Conservation (phyloP, 2,329 filamentous ascomycete genomes). For the Botrytis galanthina region DNA sequence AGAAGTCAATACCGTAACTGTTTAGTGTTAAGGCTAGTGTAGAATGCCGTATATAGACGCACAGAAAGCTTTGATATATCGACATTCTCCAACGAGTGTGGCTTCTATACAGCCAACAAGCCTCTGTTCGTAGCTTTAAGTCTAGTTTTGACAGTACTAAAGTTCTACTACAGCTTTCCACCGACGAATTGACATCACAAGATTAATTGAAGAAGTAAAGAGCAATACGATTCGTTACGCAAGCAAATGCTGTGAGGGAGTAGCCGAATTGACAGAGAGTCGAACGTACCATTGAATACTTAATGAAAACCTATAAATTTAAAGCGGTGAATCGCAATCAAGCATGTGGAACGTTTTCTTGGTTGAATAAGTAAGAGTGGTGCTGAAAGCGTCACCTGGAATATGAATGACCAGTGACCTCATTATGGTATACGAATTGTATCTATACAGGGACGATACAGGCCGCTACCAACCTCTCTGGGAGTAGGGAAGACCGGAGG, state of each 20-base stretch:
- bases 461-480: not conserved
- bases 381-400: not conserved
- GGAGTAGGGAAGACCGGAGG: too few relatives aligned
- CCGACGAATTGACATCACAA: too few relatives aligned
- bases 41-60: not conserved
- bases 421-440: not conserved
- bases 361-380: too few relatives aligned
- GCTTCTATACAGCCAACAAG: too few relatives aligned
- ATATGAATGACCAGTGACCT: not conserved
- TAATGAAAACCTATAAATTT: not conserved
- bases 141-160: not conserved
- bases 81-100: not conserved
- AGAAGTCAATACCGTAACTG: too few relatives aligned
- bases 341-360: too few relatives aligned
- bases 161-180: not conserved
- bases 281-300: too few relatives aligned
- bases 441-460: not conserved
- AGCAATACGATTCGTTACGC: not conserved
- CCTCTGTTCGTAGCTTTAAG: not conserved
- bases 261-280: not conserved
- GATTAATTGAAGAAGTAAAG: not conserved
- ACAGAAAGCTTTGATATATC: not conserved
- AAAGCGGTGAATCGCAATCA: too few relatives aligned
- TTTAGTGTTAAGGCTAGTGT: rapidly evolving
- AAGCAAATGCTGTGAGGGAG: too few relatives aligned